A percentile compares a stretch with the other conserved stretches of the same genome.
These are phyloP conservation scores for Trichoderma aggressivum DNA, from an alignment of 2,329 filamentous ascomycete genomes.

Conservation along the genomic window DNA sequence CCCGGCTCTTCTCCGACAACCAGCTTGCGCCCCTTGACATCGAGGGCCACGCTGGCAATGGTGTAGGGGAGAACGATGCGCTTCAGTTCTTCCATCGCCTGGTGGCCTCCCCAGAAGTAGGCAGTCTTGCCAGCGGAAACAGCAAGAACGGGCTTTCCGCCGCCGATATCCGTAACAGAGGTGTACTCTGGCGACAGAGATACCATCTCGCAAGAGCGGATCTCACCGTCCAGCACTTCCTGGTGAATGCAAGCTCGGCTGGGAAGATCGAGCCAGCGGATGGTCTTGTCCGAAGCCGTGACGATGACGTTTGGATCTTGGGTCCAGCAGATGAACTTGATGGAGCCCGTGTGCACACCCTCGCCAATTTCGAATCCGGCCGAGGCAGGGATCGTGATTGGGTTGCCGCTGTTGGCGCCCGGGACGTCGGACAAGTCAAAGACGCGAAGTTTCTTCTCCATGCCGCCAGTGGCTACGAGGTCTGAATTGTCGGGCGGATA, in stretches of 20 bases:
- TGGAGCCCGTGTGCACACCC: slow-evolving; percentile 78
- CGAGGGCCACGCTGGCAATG: slow-evolving; percentile 85
- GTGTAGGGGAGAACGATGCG: slow-evolving; percentile 76
- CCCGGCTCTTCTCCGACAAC: slow-evolving; percentile 89
- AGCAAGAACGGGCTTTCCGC: slow-evolving; percentile 70
- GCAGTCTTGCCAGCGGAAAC: slow-evolving; percentile 93
- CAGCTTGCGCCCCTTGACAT: slow-evolving; percentile 75
- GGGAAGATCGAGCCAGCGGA: slow-evolving; percentile 92
- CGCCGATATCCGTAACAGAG: slow-evolving; percentile 59
- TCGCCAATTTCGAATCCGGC: slow-evolving; percentile 82
- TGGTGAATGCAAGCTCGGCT: slow-evolving; percentile 71
- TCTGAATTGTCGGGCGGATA: slow-evolving; percentile 78
- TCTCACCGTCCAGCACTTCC: slow-evolving; percentile 75
- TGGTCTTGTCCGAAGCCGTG: slow-evolving; percentile 85
- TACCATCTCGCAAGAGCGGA: slow-evolving; percentile 90
- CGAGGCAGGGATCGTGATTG: slow-evolving; percentile 54
- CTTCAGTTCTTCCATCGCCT: slow-evolving; percentile 72
- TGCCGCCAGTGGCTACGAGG: slow-evolving; percentile 89
- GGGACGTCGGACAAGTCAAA: slow-evolving; percentile 73
- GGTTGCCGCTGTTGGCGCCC: slow-evolving; percentile 36
- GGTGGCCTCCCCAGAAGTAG: slow-evolving; percentile 81
- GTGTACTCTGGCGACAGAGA: slow-evolving; percentile 58
- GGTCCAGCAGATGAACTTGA: slow-evolving; percentile 97
- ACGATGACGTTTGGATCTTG: slow-evolving; percentile 82
- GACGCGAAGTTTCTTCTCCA: slow-evolving; percentile 93